A percentile compares a stretch with the other conserved stretches of the same genome.
Evolutionary conservation across 257 asterid species (phyloP).

Genomic region (Thymus quinquecostatus): DNA sequence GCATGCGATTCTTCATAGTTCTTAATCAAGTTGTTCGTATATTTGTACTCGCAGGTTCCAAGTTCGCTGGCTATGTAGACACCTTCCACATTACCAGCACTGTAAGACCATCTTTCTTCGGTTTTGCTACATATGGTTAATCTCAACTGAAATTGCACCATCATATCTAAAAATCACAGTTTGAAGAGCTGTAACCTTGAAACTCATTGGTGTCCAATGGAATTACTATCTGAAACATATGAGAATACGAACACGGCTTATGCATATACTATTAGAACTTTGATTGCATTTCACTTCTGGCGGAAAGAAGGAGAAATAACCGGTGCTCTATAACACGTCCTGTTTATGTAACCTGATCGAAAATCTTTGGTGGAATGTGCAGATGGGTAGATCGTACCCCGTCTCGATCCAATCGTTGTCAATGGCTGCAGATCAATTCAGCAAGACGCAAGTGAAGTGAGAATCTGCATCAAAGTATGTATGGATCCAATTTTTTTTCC

Average conservation of each 20-base stretch:
- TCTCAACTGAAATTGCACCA: background rate
- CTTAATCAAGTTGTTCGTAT: slow-evolving; percentile 20
- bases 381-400: slow-evolving; percentile 86
- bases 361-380: slow-evolving; percentile 38
- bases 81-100: slow-evolving; percentile 86
- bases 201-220: background rate
- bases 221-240: background rate
- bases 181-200: background rate
- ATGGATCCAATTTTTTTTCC: slow-evolving; percentile 25
- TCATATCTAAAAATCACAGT: no score
- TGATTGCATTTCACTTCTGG: background rate
- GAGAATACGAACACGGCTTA: background rate
- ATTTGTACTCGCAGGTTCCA: slow-evolving; percentile 66
- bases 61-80: slow-evolving; percentile 88
- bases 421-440: slow-evolving; percentile 77
- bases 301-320: no score
- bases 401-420: slow-evolving; percentile 82
- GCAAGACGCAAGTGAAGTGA: slow-evolving; percentile 51
- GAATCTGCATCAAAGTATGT: slow-evolving; percentile 16
- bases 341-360: slow-evolving; percentile 23
- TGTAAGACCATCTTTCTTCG: slow-evolving; percentile 51
- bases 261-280: background rate
- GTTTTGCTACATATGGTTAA: background rate
- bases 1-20: slow-evolving; percentile 10
- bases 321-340: background rate